Evolutionary conservation across 768 basidiomycete species (phyloP).

Genomic region (Paxillus rubicundulus): DNA sequence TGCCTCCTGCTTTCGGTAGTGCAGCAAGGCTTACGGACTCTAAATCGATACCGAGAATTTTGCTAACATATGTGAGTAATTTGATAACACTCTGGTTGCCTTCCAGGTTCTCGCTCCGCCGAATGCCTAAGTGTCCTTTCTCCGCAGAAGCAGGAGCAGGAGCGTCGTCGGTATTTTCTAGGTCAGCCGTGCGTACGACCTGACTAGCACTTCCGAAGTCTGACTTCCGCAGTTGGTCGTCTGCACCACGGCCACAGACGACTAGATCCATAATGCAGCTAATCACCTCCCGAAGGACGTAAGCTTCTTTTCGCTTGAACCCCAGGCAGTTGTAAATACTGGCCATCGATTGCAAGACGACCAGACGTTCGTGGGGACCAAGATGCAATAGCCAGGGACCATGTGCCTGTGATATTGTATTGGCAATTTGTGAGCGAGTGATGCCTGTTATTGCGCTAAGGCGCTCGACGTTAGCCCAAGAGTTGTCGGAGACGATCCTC

Average conservation of each 20-base stretch:
- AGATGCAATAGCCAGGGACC: slow-evolving; percentile 88
- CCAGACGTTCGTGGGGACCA: slow-evolving; percentile 70
- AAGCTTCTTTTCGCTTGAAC: slow-evolving; percentile 85
- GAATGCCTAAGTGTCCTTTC: slow-evolving; percentile 62
- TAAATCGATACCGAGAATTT: slow-evolving; percentile 78
- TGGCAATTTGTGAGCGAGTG: slow-evolving; percentile 63
- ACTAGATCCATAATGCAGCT: slow-evolving; percentile 82
- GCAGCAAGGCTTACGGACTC: slow-evolving; percentile 60
- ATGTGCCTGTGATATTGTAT: slow-evolving; percentile 66
- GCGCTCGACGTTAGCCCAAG: slow-evolving; percentile 57
- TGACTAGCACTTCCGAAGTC: slow-evolving; percentile 39
- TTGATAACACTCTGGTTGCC: slow-evolving; percentile 82
- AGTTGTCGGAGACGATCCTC: slow-evolving; percentile 50
- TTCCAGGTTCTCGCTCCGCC: slow-evolving; percentile 68
- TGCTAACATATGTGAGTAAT: slow-evolving; percentile 72
- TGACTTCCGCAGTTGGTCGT: slow-evolving; percentile 45
- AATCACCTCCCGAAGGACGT: slow-evolving; percentile 80
- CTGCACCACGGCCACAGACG: slow-evolving; percentile 81
- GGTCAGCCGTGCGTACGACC: slow-evolving; percentile 46
- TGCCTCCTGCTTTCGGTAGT: slow-evolving; percentile 20
- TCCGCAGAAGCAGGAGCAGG: not conserved
- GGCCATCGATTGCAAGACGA: slow-evolving; percentile 65
- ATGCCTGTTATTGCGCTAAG: slow-evolving; percentile 69
- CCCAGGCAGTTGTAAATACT: slow-evolving; percentile 79
- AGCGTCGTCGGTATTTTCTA: slow-evolving; percentile 29